Percentiles rank a stretch among this genome's conserved stretches.
Evolutionary conservation across 768 basidiomycete genomes (phyloP).

Genomic region (Suillus ampliporus): DNA sequence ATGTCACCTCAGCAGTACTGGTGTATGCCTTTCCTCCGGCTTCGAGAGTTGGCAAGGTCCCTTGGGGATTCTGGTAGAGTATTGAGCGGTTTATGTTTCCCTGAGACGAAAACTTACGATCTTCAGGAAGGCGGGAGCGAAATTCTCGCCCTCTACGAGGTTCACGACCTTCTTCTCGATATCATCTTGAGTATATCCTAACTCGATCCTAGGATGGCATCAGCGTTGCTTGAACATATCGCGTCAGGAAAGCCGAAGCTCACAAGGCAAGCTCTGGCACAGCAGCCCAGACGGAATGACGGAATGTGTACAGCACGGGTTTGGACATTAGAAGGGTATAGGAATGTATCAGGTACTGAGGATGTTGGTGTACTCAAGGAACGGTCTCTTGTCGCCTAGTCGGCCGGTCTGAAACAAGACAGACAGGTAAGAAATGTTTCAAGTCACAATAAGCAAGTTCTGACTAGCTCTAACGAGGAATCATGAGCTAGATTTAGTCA

Average conservation of each 20-base stretch:
- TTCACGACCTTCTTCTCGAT: conserved; percentile 45
- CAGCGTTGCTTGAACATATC: not conserved
- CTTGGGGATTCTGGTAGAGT: conserved; percentile 46
- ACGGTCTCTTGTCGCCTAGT: not conserved
- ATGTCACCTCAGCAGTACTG: conserved; percentile 47
- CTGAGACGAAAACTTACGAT: conserved; percentile 30
- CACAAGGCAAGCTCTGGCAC: conserved; percentile 49
- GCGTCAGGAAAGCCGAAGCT: conserved; percentile 17
- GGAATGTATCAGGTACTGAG: not conserved
- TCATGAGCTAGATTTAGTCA: too few relatives aligned
- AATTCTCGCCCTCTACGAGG: conserved; percentile 54
- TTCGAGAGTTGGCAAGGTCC: conserved; percentile 49
- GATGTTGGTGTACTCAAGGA: not conserved
- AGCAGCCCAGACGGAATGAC: conserved; percentile 46
- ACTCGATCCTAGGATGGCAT: conserved; percentile 42
- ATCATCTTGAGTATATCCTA: conserved; percentile 44
- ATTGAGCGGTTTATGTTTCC: not conserved
- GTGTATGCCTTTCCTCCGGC: conserved; percentile 42
- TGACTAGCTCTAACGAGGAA: not conserved
- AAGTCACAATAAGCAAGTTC: not conserved
- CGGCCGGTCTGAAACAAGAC: not conserved
- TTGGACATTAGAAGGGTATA: conserved; percentile 16
- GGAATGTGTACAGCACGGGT: conserved; percentile 43
- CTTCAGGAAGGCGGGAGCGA: conserved; percentile 49
- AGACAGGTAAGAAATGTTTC: not conserved